phyloP scores from a whole-genome alignment of 768 basidiomycete genomes.

The Auriscalpium vulgare region DNA sequence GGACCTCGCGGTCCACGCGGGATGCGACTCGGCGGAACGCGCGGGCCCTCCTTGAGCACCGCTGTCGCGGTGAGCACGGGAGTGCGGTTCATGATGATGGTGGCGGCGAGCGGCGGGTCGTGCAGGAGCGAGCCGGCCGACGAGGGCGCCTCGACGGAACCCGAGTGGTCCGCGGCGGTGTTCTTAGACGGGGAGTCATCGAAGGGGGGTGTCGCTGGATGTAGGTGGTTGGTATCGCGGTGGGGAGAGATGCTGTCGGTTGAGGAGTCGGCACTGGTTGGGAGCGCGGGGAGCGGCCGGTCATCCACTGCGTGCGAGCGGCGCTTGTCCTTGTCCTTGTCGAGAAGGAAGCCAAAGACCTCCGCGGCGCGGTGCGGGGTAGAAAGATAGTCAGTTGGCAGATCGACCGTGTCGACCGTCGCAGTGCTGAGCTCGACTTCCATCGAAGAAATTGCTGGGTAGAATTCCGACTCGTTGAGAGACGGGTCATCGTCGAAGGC shows the following conservation, averaged over 20 bases:
- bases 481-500: slow-evolving; percentile 30
- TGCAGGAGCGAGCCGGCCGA: slow-evolving; percentile 9
- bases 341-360: slow-evolving; percentile 64
- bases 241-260: background rate
- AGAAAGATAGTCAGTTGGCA: slow-evolving; percentile 24
- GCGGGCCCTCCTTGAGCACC: background rate
- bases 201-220: background rate
- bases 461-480: slow-evolving; percentile 27
- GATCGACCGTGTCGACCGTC: slow-evolving; percentile 27
- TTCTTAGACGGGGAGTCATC: background rate
- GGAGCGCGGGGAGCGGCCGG: slow-evolving; percentile 29
- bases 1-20: slow-evolving; percentile 12
- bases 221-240: slow-evolving; percentile 3
- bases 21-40: slow-evolving; percentile 5
- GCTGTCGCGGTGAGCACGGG: slow-evolving; percentile 4
- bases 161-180: background rate
- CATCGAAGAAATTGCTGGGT: slow-evolving; percentile 59
- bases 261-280: slow-evolving; percentile 10
- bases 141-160: slow-evolving; percentile 2
- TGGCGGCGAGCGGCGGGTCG: slow-evolving; percentile 11
- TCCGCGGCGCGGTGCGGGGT: slow-evolving; percentile 62
- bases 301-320: slow-evolving; percentile 25
- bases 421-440: slow-evolving; percentile 62
- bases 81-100: slow-evolving; percentile 11
- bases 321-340: slow-evolving; percentile 34